A percentile compares a stretch with the other conserved stretches of the same genome.
These are phyloP conservation scores for Zalaria obscura DNA, from an alignment of 2,329 filamentous ascomycete species.

Conservation along the genomic window DNA sequence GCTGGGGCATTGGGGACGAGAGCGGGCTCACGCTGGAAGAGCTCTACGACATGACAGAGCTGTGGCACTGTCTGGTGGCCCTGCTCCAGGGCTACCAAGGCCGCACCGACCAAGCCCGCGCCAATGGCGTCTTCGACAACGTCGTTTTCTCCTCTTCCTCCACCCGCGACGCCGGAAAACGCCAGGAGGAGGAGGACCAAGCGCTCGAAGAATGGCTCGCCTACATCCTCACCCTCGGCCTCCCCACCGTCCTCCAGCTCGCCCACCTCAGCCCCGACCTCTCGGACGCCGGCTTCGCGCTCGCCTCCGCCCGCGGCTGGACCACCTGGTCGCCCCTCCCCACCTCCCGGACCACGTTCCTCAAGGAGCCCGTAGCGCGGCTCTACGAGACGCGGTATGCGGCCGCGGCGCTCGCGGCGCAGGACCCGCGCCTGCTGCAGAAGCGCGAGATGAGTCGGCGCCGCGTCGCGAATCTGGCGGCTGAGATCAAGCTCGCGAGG, in stretches of 20 bases:
- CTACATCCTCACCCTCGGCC: constrained; percentile 45
- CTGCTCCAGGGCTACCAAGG: constrained; percentile 42
- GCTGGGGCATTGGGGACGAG: constrained; percentile 1
- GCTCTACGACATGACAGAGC: constrained; percentile 49
- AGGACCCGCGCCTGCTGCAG: constrained; percentile 21
- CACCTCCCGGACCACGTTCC: constrained; percentile 39
- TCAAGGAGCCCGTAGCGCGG: constrained; percentile 45
- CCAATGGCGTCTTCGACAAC: constrained; percentile 40
- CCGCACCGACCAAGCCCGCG: constrained; percentile 38
- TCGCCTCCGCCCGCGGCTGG: constrained; percentile 40
- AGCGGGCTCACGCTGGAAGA: constrained; percentile 40
- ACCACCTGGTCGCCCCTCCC: constrained; percentile 40
- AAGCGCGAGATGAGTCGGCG: constrained; percentile 24
- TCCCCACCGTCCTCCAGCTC: constrained; percentile 39
- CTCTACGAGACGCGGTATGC: constrained; percentile 41
- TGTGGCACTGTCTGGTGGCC: constrained; percentile 47
- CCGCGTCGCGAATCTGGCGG: constrained; percentile 26
- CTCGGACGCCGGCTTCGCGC: constrained; percentile 32
- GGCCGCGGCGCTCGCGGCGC: constrained; percentile 13
- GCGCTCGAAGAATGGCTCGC: constrained; percentile 48
- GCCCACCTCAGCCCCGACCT: constrained; percentile 23
- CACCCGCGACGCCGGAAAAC: constrained; percentile 12
- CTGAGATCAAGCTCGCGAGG: constrained; percentile 25
- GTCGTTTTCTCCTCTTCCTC: constrained; percentile 32
- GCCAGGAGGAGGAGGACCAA: constrained; percentile 31